Evolutionary conservation across 2,329 filamentous ascomycete species (phyloP).

Genomic region (Trichophyton mentagrophytes): DNA sequence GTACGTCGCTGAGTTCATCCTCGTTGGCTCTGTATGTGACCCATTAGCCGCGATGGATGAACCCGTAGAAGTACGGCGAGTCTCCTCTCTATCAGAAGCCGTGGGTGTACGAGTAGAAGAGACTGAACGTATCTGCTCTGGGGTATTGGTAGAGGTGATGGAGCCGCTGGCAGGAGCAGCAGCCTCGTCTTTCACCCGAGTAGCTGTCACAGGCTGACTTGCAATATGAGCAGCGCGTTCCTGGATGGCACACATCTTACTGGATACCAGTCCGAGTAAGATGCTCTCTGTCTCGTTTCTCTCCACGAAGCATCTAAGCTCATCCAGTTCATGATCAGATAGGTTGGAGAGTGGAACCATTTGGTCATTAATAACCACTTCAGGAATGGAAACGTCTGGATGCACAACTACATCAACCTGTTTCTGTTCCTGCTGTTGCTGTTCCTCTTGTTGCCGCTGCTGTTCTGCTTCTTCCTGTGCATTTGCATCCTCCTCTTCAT

Average conservation of each 20-base stretch:
- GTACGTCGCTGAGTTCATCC: constrained; percentile 22
- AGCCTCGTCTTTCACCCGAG: background rate
- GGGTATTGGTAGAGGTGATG: background rate
- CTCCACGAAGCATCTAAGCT: constrained; percentile 8
- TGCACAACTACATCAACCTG: background rate
- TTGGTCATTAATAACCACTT: background rate
- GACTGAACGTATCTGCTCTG: background rate
- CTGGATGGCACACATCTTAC: constrained; percentile 10
- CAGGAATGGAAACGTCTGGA: background rate
- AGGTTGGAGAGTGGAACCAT: background rate
- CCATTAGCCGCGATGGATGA: background rate
- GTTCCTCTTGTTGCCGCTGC: constrained; percentile 15
- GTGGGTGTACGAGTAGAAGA: background rate
- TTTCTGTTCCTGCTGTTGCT: constrained; percentile 13
- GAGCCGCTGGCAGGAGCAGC: background rate
- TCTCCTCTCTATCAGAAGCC: background rate
- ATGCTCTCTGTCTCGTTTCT: constrained; percentile 11
- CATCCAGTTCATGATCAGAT: constrained; percentile 6
- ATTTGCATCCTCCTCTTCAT: constrained; percentile 51
- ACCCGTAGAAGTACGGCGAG: background rate
- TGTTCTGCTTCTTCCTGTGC: constrained; percentile 17
- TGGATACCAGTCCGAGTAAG: constrained; percentile 6
- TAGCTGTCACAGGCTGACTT: background rate
- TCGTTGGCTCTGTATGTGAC: constrained; percentile 1
- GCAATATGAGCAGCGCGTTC: constrained; percentile 1